A percentile compares a stretch with the other conserved stretches of the same genome.
These are phyloP conservation scores for Pisolithus tinctorius DNA, from an alignment of 768 basidiomycete species.

Conservation along the genomic window DNA sequence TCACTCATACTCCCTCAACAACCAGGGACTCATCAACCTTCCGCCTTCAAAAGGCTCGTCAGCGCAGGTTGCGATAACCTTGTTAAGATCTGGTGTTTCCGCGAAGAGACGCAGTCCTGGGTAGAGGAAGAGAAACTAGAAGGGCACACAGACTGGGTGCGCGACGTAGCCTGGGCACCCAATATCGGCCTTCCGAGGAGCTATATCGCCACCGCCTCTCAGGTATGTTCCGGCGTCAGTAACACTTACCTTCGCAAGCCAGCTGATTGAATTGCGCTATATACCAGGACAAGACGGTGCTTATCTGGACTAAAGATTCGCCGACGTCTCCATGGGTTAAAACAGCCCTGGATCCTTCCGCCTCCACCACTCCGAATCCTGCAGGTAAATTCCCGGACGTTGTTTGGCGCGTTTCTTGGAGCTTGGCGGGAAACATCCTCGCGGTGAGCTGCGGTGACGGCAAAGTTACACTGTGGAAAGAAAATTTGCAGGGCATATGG, in stretches of 20 bases:
- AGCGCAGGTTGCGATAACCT: conserved; percentile 95
- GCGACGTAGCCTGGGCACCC: conserved; percentile 98
- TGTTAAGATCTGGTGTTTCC: conserved; percentile 90
- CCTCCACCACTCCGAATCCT: conserved; percentile 36
- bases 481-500: conserved; percentile 91
- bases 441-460: conserved; percentile 98
- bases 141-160: conserved; percentile 95
- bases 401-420: conserved; percentile 99
- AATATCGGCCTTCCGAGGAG: conserved; percentile 91
- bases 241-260: background rate
- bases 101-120: conserved; percentile 85
- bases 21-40: conserved; percentile 31
- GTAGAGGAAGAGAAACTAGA: conserved; percentile 84
- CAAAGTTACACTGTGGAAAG: conserved; percentile 98
- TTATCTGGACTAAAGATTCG: conserved; percentile 87
- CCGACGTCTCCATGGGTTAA: conserved; percentile 73
- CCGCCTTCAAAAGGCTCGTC: conserved; percentile 86
- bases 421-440: conserved; percentile 89
- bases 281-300: conserved; percentile 68
- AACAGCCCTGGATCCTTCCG: conserved; percentile 69
- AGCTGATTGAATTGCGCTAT: background rate
- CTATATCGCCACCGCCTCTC: conserved; percentile 94
- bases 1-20: conserved; percentile 72
- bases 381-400: conserved; percentile 91
- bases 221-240: conserved; percentile 36